These are phyloP conservation scores for Tetracladium maxilliforme DNA, from an alignment of 2,329 filamentous ascomycete species.

Conservation along the genomic window DNA sequence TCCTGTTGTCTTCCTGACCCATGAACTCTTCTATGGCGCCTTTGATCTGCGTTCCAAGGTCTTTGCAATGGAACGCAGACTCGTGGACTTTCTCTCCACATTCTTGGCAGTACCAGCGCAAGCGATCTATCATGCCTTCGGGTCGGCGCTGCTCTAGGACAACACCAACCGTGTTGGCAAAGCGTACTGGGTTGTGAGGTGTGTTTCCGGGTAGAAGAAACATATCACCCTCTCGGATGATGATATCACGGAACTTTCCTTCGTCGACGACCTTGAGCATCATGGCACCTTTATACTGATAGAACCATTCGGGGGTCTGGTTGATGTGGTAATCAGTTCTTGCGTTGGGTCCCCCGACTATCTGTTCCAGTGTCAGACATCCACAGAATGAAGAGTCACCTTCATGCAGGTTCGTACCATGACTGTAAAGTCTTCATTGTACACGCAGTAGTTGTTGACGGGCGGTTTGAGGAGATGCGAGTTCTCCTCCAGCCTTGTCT, in stretches of 20 bases:
- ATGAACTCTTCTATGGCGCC: constrained; percentile 74
- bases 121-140: constrained; percentile 51
- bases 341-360: constrained; percentile 90
- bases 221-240: constrained; percentile 86
- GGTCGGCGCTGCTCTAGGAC: constrained; percentile 80
- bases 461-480: constrained; percentile 85
- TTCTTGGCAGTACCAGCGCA: constrained; percentile 78
- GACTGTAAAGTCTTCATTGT: constrained; percentile 69
- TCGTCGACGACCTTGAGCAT: constrained; percentile 79
- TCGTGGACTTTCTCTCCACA: constrained; percentile 71
- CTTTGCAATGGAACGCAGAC: constrained; percentile 72
- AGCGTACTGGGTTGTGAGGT: constrained; percentile 92
- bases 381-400: not conserved
- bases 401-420: constrained; percentile 39
- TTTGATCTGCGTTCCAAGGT: constrained; percentile 92
- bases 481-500: constrained; percentile 74
- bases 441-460: constrained; percentile 95
- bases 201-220: constrained; percentile 87
- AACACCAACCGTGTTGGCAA: constrained; percentile 84
- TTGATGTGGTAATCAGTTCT: constrained; percentile 99
- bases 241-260: constrained; percentile 61
- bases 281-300: constrained; percentile 89
- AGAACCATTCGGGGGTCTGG: constrained; percentile 93
- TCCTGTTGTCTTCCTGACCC: constrained; percentile 52
- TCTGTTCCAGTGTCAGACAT: constrained; percentile 25